A percentile compares a stretch with the other conserved stretches of the same genome.
Evolutionary conservation across 352 stramenopile genomes (phyloP).

Genomic region (Globisporangium radiosum): DNA sequence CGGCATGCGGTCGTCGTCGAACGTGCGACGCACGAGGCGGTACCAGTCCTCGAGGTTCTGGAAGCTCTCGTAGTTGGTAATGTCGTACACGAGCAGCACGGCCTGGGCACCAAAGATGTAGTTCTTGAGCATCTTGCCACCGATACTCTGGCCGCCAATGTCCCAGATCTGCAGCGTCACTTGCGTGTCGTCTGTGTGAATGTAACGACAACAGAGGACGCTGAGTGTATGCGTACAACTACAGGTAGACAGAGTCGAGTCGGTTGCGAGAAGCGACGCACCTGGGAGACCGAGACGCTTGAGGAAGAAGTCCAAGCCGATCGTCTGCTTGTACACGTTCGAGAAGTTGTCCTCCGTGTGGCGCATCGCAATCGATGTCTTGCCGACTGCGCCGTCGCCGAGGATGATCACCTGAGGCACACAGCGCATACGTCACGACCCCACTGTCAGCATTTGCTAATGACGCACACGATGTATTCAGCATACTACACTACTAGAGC

Average conservation of each 20-base stretch:
- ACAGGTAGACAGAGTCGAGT: neutral
- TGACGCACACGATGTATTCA: neutral
- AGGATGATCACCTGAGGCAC: constrained; percentile 86
- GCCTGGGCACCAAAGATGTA: constrained; percentile 94
- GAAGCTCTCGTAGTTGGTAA: constrained; percentile 95
- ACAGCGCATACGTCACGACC: neutral
- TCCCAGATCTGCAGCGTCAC: constrained; percentile 93
- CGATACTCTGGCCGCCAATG: constrained; percentile 91
- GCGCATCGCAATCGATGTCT: constrained; percentile 92
- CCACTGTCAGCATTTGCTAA: neutral
- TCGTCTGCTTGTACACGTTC: constrained; percentile 93
- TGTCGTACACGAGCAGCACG: constrained; percentile 92
- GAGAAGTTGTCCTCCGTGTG: constrained; percentile 91
- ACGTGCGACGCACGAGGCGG: constrained; percentile 85
- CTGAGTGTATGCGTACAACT: neutral
- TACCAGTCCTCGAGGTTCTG: constrained; percentile 95
- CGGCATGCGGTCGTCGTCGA: constrained; percentile 79
- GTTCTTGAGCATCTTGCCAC: constrained; percentile 84
- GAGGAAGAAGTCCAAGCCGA: constrained; percentile 94
- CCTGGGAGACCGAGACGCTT: constrained; percentile 88
- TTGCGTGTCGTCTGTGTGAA: constrained; percentile 72
- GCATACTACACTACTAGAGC: neutral
- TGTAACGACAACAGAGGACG: no score
- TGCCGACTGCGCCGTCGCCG: constrained; percentile 91
- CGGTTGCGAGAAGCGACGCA: constrained; percentile 12